Conservation (phyloP, 805 yeast genomes). For the Ogataea methanolica region DNA sequence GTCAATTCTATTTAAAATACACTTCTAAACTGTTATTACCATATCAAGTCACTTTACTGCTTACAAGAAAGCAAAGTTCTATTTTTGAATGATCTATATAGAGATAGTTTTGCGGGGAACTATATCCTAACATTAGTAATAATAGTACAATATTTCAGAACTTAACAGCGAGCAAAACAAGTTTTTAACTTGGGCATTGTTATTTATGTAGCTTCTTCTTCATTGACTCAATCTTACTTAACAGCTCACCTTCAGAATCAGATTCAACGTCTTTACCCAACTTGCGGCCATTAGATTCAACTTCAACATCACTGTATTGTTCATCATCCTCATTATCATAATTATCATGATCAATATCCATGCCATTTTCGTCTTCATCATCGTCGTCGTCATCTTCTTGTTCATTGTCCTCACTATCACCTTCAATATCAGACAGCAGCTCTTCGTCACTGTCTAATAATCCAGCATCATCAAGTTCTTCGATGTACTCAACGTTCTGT, state of each 20-base stretch:
- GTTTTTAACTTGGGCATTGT: neutral
- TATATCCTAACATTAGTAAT: no score
- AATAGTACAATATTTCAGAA: no score
- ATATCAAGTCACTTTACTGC: no score
- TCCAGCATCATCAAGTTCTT: constrained; percentile 56
- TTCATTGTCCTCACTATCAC: constrained; percentile 18
- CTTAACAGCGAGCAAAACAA: no score
- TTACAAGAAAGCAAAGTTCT: no score
- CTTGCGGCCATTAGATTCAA: constrained; percentile 18
- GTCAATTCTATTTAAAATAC: no score
- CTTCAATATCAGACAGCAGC: constrained; percentile 12
- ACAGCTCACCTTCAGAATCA: constrained; percentile 14
- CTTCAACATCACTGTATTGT: constrained; percentile 37
- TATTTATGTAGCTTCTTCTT: constrained; percentile 1
- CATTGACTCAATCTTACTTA: constrained; percentile 7
- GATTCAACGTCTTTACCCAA: constrained; percentile 8
- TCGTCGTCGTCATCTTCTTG: constrained; percentile 20
- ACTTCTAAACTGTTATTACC: no score
- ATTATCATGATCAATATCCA: constrained; percentile 38
- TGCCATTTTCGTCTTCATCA: constrained; percentile 20
- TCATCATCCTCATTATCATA: constrained; percentile 50
- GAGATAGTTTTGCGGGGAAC: no score
- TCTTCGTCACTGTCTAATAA: constrained; percentile 23
- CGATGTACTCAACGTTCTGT: constrained; percentile 64
- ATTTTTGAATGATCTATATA: no score